A percentile compares a stretch with the other conserved stretches of the same genome.
Evolutionary conservation across 164 flowering plant species (phyloP).

Genomic region (Sextonia rubra): DNA sequence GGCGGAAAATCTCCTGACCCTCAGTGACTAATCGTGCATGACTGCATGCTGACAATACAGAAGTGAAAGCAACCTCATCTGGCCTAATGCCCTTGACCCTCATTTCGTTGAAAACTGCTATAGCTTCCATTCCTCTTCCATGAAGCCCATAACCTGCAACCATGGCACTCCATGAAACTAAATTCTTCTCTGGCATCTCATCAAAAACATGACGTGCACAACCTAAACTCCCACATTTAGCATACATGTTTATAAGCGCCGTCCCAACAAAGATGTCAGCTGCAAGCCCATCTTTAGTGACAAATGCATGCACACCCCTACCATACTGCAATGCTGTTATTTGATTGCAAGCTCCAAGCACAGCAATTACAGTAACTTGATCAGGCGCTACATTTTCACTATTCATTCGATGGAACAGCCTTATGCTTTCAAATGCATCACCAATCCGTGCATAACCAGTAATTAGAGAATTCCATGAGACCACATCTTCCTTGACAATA

Average conservation of each 20-base stretch:
- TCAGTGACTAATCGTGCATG: conserved; percentile 45
- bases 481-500: conserved; percentile 14
- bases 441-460: conserved; percentile 16
- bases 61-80: conserved; percentile 39
- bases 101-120: conserved; percentile 30
- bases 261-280: conserved; percentile 28
- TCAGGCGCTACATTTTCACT: conserved; percentile 23
- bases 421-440: conserved; percentile 20
- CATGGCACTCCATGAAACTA: conserved; percentile 52
- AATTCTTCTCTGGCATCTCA: conserved; percentile 33
- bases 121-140: conserved; percentile 40
- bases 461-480: conserved; percentile 27
- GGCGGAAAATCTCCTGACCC: conserved; percentile 31
- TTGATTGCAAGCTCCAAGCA: conserved; percentile 25
- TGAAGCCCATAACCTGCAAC: conserved; percentile 36
- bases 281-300: conserved; percentile 16
- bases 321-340: conserved; percentile 25
- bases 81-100: conserved; percentile 24
- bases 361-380: conserved; percentile 22
- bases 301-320: conserved; percentile 19
- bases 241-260: conserved; percentile 50
- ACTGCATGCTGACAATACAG: conserved; percentile 49
- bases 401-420: conserved; percentile 29
- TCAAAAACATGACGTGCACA: conserved; percentile 30
- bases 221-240: conserved; percentile 44